Evolutionary conservation across 768 basidiomycete species (phyloP), one percentile per base, ranked within the genome.

Genomic region (Mycena venus): DNA sequence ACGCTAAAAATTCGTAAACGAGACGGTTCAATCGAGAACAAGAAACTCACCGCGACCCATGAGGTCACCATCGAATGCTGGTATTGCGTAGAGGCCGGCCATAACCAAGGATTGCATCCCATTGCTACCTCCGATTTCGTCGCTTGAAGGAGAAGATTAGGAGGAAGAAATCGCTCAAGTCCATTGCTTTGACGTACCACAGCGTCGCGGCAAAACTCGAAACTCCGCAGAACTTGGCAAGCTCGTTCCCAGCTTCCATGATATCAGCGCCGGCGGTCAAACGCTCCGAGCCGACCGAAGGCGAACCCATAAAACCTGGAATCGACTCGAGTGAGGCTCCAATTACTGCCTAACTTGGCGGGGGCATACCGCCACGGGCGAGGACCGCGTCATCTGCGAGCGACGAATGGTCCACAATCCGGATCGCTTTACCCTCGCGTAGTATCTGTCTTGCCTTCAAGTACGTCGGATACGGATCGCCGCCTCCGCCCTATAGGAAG

Each of bases 381-480:
- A 83, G 78, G 25, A 86, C 44, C 3, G 86, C 87, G 40, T 89
- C 87, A 27, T 87, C 83, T 0, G 81, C 42, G 9, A 91, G 80
- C 49, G 84, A 82, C 12, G 82, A 80, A 17, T 87, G 77, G 72
- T 90, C 89, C 25, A 90, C 77, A 12, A 91, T 85, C 21, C 85
- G 84, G 59, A 90, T 84, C 5, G 77, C 77, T 7, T 83, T 82
- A 7, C 91, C 92, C 27, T 84, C 82, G 6, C 91, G 85, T 1
- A 92, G 80, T 72, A 91, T 84, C 75, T 92, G 89, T 42, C 90
- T 84, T 10, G 87, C 82, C 75, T 86, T 86, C 4, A 92, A 79
- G 76, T 87, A 91, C 2, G 84, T 80, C 21, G 88, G 87, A 73
- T 90, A 86, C 0, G 92, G 89, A 3, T 88, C 86, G 9, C 92